phyloP scores from a whole-genome alignment of 2,329 filamentous ascomycete genomes.

The Cladosporium sp. region DNA sequence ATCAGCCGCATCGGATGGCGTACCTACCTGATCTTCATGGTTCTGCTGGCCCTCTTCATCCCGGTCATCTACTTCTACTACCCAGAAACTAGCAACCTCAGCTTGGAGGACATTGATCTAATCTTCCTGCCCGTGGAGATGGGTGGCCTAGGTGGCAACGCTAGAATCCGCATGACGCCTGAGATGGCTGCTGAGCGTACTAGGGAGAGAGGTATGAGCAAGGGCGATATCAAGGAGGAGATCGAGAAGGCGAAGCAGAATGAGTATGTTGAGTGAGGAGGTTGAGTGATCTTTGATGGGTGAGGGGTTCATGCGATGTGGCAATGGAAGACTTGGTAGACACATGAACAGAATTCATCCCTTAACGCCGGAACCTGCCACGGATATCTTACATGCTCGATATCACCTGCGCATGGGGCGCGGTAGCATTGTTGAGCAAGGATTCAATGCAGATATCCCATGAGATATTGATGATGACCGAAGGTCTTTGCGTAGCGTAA shows the following conservation, averaged over 20 bases:
- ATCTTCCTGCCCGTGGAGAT: constrained; percentile 30
- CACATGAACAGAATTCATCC: background rate
- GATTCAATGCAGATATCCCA: too few relatives aligned
- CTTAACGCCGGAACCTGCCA: background rate
- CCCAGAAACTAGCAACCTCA: constrained; percentile 36
- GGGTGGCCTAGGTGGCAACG: constrained; percentile 10
- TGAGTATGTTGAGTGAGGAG: background rate
- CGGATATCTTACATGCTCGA: background rate
- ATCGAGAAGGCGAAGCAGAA: constrained; percentile 19
- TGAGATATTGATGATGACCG: background rate
- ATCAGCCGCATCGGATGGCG: constrained; percentile 52
- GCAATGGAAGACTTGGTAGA: background rate
- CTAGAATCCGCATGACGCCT: constrained; percentile 19
- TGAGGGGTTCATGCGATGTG: background rate
- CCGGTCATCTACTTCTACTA: constrained; percentile 37
- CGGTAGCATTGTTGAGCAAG: too few relatives aligned
- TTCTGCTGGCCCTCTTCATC: constrained; percentile 22
- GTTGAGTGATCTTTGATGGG: background rate
- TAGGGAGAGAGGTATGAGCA: constrained; percentile 9
- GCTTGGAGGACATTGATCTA: constrained; percentile 39
- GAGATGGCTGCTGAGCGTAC: constrained; percentile 20
- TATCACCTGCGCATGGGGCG: too few relatives aligned
- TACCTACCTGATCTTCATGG: constrained; percentile 54
- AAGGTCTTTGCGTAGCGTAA: background rate
- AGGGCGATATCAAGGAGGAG: constrained; percentile 16